These are phyloP conservation scores for Kuraishia molischiana DNA, from an alignment of 805 yeast genomes.

Conservation along the genomic window DNA sequence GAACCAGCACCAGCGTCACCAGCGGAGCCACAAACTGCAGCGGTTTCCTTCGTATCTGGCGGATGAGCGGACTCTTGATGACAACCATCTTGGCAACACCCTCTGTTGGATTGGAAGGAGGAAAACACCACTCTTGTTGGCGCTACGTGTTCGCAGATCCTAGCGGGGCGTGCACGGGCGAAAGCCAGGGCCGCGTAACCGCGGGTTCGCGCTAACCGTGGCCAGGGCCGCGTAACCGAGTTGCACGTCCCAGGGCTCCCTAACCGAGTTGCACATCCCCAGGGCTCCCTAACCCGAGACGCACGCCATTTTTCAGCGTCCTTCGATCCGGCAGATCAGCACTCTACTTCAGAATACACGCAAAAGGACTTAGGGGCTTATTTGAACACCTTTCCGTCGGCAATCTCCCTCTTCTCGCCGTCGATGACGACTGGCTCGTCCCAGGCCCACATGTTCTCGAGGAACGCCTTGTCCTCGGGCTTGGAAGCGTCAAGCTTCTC, in stretches of 20 bases:
- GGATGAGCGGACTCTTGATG: constrained; percentile 13
- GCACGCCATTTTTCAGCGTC: not conserved
- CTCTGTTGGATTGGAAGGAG: no score
- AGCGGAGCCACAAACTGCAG: constrained; percentile 36
- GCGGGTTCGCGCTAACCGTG: no score
- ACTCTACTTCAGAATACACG: not conserved
- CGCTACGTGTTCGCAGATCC: no score
- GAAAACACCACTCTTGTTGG: no score
- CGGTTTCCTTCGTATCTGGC: constrained; percentile 56
- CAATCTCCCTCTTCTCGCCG: constrained; percentile 81
- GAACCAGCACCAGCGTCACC: constrained; percentile 26
- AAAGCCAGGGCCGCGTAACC: no score
- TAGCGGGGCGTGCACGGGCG: no score
- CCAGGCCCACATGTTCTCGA: constrained; percentile 96
- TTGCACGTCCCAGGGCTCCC: no score
- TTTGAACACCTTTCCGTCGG: constrained; percentile 97
- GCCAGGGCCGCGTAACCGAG: no score
- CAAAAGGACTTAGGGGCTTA: constrained; percentile 27
- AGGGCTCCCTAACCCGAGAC: not conserved
- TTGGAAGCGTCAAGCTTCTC: constrained; percentile 73
- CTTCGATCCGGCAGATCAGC: no score
- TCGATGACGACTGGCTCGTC: constrained; percentile 80
- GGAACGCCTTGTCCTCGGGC: constrained; percentile 67
- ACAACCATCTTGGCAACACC: constrained; percentile 1
- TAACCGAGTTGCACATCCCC: no score